A percentile compares a stretch with the other conserved stretches of the same genome.
These are phyloP conservation scores for Jackrogersella minutella DNA, from an alignment of 495 filamentous ascomycete genomes.

Conservation along the genomic window DNA sequence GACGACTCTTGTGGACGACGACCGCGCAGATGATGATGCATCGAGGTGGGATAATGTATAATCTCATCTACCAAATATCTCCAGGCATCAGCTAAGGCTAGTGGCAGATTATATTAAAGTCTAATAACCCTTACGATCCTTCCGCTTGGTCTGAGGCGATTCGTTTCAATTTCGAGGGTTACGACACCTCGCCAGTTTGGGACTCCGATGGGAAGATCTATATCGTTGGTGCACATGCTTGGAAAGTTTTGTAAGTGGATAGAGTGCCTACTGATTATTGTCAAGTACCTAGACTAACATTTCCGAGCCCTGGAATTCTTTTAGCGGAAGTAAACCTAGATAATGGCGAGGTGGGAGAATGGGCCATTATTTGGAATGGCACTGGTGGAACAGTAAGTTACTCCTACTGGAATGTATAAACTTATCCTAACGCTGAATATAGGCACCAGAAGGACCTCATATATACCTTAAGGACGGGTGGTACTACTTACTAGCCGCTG, in stretches of 20 bases:
- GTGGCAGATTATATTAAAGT: slow-evolving; percentile 51
- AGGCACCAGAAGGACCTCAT: slow-evolving; percentile 70
- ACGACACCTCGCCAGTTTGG: slow-evolving; percentile 58
- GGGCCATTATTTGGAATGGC: slow-evolving; percentile 54
- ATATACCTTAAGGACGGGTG: slow-evolving; percentile 68
- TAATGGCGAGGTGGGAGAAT: slow-evolving; percentile 48
- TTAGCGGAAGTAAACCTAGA: slow-evolving; percentile 51
- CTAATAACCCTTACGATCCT: slow-evolving; percentile 46
- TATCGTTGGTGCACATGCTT: slow-evolving; percentile 54
- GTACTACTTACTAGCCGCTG: slow-evolving; percentile 71
- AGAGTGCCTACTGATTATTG: background rate
- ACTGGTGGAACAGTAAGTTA: slow-evolving; percentile 48
- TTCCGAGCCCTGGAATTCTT: slow-evolving; percentile 48
- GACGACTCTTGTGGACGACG: slow-evolving; percentile 55
- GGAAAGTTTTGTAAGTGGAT: slow-evolving; percentile 49
- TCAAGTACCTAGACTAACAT: background rate
- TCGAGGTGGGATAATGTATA: slow-evolving; percentile 54
- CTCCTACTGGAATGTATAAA: background rate
- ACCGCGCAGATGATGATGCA: slow-evolving; percentile 43
- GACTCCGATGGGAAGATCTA: slow-evolving; percentile 60
- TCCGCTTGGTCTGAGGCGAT: slow-evolving; percentile 49
- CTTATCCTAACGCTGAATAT: slow-evolving; percentile 12
- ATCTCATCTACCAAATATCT: no score
- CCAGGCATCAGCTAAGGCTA: background rate
- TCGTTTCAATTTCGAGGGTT: slow-evolving; percentile 54